phyloP scores from a whole-genome alignment of 129 eudicot species.

The Scalesia atractyloides region DNA sequence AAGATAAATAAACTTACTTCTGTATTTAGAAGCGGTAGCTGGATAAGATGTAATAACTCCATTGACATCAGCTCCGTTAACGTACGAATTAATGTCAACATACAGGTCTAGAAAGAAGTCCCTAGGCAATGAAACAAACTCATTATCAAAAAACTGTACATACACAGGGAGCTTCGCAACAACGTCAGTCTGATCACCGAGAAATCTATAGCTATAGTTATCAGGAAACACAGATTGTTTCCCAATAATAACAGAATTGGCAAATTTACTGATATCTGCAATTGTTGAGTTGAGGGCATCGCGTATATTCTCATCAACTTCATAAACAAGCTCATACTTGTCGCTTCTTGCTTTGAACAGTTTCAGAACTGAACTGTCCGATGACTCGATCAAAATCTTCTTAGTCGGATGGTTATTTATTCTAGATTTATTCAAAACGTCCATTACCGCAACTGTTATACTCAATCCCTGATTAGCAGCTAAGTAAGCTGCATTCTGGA shows the following conservation, averaged over 20 bases:
- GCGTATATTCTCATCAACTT: conserved; percentile 59
- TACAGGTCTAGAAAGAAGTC: conserved; percentile 77
- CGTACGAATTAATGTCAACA: conserved; percentile 54
- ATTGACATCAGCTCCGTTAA: conserved; percentile 32
- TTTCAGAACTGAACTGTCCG: conserved; percentile 61
- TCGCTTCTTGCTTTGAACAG: conserved; percentile 47
- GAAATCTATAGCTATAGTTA: conserved; percentile 38
- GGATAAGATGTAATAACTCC: conserved; percentile 87
- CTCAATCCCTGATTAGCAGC: conserved; percentile 59
- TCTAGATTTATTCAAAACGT: conserved; percentile 47
- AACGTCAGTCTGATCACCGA: conserved; percentile 45
- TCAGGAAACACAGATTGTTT: conserved; percentile 58
- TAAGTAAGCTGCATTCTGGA: conserved; percentile 76
- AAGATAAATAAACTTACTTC: conserved; percentile 45
- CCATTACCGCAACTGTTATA: conserved; percentile 59
- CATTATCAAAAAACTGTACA: conserved; percentile 59
- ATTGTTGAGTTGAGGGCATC: conserved; percentile 62
- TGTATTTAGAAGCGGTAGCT: conserved; percentile 62
- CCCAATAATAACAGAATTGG: conserved; percentile 62
- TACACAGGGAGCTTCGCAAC: conserved; percentile 65
- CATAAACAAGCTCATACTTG: conserved; percentile 63
- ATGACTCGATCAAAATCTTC: conserved; percentile 67
- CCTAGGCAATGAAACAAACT: conserved; percentile 67
- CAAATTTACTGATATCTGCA: conserved; percentile 58
- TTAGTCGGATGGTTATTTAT: conserved; percentile 45